phyloP scores from a whole-genome alignment of 2,329 filamentous ascomycete genomes.

The Xylariaceae sp. region DNA sequence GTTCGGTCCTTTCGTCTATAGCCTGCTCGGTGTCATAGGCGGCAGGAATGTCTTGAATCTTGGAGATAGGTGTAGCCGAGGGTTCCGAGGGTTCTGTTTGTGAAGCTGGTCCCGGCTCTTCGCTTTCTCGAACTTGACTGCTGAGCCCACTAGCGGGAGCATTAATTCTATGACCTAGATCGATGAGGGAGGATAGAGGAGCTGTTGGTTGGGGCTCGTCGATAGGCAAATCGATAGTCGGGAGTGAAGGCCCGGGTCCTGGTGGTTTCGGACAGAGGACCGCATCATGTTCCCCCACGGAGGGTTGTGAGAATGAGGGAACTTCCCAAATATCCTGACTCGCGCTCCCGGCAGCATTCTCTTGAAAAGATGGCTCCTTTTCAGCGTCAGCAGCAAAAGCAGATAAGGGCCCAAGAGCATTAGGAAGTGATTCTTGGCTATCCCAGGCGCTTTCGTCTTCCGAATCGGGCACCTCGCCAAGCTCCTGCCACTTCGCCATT shows the following conservation, averaged over 20 bases:
- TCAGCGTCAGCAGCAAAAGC: neutral
- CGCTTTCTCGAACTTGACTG: neutral
- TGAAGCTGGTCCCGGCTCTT: conserved; percentile 5
- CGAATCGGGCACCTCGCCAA: conserved; percentile 41
- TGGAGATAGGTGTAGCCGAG: conserved; percentile 12
- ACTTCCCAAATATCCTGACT: conserved; percentile 29
- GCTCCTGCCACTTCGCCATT: conserved; percentile 41
- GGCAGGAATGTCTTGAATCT: conserved; percentile 4
- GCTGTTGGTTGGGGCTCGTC: conserved; percentile 13
- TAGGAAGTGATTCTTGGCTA: conserved; percentile 31
- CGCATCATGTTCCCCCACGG: conserved; percentile 23
- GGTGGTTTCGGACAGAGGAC: conserved; percentile 13
- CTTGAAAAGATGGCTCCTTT: neutral
- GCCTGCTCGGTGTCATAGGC: conserved; percentile 1
- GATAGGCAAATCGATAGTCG: neutral
- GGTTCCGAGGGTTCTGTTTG: conserved; percentile 2
- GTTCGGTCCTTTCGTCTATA: conserved; percentile 8
- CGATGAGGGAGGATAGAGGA: conserved; percentile 10
- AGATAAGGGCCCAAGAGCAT: conserved; percentile 12
- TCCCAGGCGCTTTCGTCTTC: conserved; percentile 38
- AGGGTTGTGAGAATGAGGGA: conserved; percentile 26
- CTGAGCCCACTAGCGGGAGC: neutral
- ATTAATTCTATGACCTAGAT: conserved; percentile 8
- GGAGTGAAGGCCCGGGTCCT: conserved; percentile 22
- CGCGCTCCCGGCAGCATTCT: neutral